Conservation (phyloP, 2,329 filamentous ascomycete species). For the Verticillium klebahnii region DNA sequence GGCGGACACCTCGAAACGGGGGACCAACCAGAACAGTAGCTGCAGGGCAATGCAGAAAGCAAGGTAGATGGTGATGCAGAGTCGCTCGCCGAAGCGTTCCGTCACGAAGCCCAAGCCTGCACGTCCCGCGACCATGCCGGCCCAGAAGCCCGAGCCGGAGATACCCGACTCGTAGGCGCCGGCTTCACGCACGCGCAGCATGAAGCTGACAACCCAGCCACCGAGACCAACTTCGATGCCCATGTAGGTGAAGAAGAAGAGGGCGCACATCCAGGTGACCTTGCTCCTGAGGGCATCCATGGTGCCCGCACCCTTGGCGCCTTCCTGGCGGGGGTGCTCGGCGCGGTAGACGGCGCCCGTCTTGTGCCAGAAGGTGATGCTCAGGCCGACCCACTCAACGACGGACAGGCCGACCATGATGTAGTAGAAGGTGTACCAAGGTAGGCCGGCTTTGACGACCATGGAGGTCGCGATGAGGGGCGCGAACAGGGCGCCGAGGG, state of each 20-base stretch:
- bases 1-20: conserved; percentile 50
- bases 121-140: conserved; percentile 68
- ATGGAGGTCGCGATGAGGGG: conserved; percentile 64
- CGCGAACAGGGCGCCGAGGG: conserved; percentile 57
- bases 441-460: conserved; percentile 52
- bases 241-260: conserved; percentile 71
- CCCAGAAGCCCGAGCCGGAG: conserved; percentile 72
- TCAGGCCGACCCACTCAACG: conserved; percentile 50
- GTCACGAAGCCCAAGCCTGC: conserved; percentile 67
- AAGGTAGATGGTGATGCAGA: conserved; percentile 57
- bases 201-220: conserved; percentile 78
- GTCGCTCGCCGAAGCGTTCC: conserved; percentile 60
- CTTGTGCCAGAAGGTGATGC: conserved; percentile 54
- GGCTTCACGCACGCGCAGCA: conserved; percentile 66
- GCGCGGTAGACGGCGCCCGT: conserved; percentile 49
- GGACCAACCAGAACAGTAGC: conserved; percentile 55
- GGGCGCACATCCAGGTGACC: conserved; percentile 61
- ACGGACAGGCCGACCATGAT: conserved; percentile 55
- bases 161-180: conserved; percentile 65
- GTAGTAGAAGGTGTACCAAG: conserved; percentile 69
- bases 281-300: conserved; percentile 35
- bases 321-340: conserved; percentile 23
- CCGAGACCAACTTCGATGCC: conserved; percentile 68
- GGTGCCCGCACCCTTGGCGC: conserved; percentile 23
- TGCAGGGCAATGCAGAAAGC: conserved; percentile 55